These are phyloP conservation scores for Psilocybe subaeruginosa DNA, from an alignment of 768 basidiomycete species.

Conservation along the genomic window DNA sequence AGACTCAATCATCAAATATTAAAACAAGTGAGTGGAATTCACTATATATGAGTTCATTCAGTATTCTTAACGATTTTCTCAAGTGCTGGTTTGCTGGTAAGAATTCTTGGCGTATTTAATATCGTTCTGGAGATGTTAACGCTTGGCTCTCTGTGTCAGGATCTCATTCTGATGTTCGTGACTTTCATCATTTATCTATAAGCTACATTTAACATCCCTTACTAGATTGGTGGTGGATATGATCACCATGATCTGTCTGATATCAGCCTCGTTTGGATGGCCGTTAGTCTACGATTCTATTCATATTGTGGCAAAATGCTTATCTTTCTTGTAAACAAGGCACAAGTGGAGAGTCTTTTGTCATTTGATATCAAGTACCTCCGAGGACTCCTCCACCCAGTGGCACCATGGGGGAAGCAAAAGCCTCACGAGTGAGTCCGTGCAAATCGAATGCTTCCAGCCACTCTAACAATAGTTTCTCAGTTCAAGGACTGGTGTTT, in stretches of 20 bases:
- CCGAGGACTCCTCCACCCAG: slow-evolving; percentile 49
- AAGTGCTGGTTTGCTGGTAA: slow-evolving; percentile 77
- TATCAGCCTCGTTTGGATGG: slow-evolving; percentile 66
- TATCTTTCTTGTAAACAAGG: slow-evolving; percentile 34
- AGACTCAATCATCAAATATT: slow-evolving; percentile 57
- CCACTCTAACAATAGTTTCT: slow-evolving; percentile 1
- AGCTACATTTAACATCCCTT: neutral
- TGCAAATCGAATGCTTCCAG: neutral
- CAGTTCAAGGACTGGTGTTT: slow-evolving; percentile 61
- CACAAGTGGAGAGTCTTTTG: slow-evolving; percentile 57
- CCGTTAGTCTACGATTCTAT: slow-evolving; percentile 38
- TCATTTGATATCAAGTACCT: slow-evolving; percentile 61
- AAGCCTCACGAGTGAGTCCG: slow-evolving; percentile 61
- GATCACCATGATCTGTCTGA: slow-evolving; percentile 69
- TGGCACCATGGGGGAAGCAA: slow-evolving; percentile 57
- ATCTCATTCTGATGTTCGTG: slow-evolving; percentile 45
- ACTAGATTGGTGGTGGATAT: slow-evolving; percentile 73
- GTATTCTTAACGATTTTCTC: neutral
- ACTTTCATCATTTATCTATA: neutral
- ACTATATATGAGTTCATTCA: neutral
- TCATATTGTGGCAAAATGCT: neutral
- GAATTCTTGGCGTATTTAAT: slow-evolving; percentile 9
- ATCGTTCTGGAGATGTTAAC: neutral
- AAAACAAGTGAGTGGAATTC: slow-evolving; percentile 51
- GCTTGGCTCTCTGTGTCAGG: slow-evolving; percentile 21